Percentiles rank a stretch among this genome's conserved stretches.
Evolutionary conservation across 2,329 filamentous ascomycete species (phyloP).

Genomic region (Phialocephala subalpina): DNA sequence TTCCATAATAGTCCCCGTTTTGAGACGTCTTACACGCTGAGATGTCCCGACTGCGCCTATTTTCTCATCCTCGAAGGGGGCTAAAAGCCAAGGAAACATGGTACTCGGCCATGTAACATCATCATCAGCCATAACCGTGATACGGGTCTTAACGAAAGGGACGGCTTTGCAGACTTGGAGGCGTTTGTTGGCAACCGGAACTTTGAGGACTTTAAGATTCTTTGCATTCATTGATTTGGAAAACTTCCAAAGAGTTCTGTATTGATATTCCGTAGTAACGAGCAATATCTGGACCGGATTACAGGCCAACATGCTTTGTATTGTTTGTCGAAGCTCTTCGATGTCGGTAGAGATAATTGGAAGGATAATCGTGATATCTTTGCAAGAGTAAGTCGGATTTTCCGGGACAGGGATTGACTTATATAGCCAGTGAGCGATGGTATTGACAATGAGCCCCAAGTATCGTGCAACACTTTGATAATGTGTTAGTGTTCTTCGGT

Average conservation of each 20-base stretch:
- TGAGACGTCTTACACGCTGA: conserved; percentile 68
- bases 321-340: conserved; percentile 21
- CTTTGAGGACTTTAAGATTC: conserved; percentile 71
- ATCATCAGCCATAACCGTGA: conserved; percentile 91
- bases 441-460: not conserved
- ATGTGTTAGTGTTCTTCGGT: conserved; percentile 14
- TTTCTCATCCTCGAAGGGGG: conserved; percentile 81
- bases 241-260: conserved; percentile 13
- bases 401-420: not conserved
- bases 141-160: conserved; percentile 79
- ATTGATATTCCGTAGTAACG: conserved; percentile 18
- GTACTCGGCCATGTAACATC: conserved; percentile 89
- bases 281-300: conserved; percentile 20
- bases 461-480: not conserved
- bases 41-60: conserved; percentile 86
- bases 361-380: not conserved
- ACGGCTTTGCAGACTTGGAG: conserved; percentile 89
- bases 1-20: conserved; percentile 63
- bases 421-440: not conserved
- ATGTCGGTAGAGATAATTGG: conserved; percentile 12
- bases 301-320: conserved; percentile 22
- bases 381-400: not conserved
- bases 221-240: conserved; percentile 13
- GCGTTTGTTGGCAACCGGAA: conserved; percentile 88
- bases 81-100: conserved; percentile 86